Percentiles rank a stretch among this genome's conserved stretches.
Evolutionary conservation across 306 rosid species (phyloP).

Genomic region (Gastrolobium bilobum): DNA sequence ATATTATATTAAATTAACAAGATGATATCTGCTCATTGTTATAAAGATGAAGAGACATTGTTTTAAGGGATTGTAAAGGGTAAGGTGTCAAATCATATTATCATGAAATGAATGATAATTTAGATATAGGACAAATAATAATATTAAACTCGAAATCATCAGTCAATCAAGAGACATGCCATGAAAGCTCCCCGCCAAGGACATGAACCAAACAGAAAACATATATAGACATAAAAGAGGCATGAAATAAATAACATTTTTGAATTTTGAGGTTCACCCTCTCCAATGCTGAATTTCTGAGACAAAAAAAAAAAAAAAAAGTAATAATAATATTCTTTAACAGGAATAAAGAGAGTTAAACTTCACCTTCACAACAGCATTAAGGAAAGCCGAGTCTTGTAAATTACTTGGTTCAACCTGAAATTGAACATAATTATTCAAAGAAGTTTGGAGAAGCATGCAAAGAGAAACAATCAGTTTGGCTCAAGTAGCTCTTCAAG

Average conservation of each 20-base stretch:
- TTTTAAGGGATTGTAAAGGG: slow-evolving; percentile 39
- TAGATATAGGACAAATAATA: slow-evolving; percentile 8
- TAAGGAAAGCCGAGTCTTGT: slow-evolving; percentile 80
- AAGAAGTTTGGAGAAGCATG: slow-evolving; percentile 25
- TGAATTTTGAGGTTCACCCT: slow-evolving; percentile 36
- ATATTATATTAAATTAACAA: slow-evolving; percentile 13
- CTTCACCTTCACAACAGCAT: slow-evolving; percentile 96
- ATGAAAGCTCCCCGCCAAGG: slow-evolving; percentile 36
- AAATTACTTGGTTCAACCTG: slow-evolving; percentile 78
- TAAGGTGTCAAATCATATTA: slow-evolving; percentile 14
- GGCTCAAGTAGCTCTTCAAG: slow-evolving; percentile 6
- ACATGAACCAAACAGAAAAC: slow-evolving; percentile 38
- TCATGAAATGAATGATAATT: neutral
- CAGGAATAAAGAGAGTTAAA: neutral
- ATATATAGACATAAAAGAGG: slow-evolving; percentile 1
- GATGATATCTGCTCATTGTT: slow-evolving; percentile 11
- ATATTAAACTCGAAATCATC: slow-evolving; percentile 36
- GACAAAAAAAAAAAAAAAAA: slow-evolving; percentile 31
- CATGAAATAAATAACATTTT: slow-evolving; percentile 12
- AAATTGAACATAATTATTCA: slow-evolving; percentile 45
- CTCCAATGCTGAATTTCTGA: neutral
- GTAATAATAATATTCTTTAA: neutral
- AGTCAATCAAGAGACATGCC: slow-evolving; percentile 15
- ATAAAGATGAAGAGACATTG: slow-evolving; percentile 22
- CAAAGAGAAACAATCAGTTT: slow-evolving; percentile 11